Conservation (phyloP, 208 protist species). For the Trichomonas vaginalis region DNA sequence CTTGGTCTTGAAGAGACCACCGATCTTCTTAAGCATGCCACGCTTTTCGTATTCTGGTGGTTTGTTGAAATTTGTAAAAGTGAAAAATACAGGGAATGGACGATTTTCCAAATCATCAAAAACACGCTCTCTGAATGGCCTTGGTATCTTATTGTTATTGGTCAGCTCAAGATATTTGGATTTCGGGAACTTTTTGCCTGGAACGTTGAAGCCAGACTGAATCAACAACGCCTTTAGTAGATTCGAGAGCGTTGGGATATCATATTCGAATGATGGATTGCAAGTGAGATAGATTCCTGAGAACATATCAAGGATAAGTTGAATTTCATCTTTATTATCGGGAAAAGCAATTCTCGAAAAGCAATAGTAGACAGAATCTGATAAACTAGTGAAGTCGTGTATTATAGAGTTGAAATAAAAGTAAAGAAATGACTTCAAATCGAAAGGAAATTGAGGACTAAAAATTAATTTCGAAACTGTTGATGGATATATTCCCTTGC, state of each 20-base stretch:
- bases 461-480: not conserved
- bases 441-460: not conserved
- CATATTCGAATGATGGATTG: not conserved
- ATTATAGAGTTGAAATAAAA: not conserved
- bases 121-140: not conserved
- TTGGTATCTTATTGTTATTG: not conserved
- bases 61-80: not conserved
- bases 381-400: not conserved
- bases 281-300: not conserved
- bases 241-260: not conserved
- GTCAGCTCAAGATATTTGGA: not conserved
- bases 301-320: not conserved
- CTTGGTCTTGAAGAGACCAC: not conserved
- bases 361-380: not conserved
- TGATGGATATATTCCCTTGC: not conserved
- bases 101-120: not conserved
- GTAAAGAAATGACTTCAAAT: not conserved
- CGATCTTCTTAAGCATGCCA: not conserved
- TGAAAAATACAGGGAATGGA: not conserved
- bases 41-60: not conserved
- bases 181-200: not conserved
- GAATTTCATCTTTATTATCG: not conserved
- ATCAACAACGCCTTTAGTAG: not conserved
- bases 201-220: not conserved
- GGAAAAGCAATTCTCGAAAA: slow-evolving; percentile 6